Evolutionary conservation across 2,329 filamentous ascomycete genomes (phyloP), one percentile per base, ranked within the genome.

Genomic region (Colletotrichum theobromicola): DNA sequence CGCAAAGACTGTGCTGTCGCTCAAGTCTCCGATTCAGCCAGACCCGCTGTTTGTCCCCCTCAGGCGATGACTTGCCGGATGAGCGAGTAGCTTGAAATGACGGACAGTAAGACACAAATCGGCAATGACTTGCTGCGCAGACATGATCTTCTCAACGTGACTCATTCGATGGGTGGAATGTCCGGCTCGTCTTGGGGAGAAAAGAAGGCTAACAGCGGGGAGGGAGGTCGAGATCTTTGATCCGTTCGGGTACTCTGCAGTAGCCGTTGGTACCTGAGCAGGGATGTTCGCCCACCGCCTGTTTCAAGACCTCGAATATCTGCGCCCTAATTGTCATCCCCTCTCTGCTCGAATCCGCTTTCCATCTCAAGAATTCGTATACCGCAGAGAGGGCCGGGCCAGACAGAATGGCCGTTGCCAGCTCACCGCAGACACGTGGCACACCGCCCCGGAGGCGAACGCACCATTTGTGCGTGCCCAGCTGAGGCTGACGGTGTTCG

Each of bases 391-490:
- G 42, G 42, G 42, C 42, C 42, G 42, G 60, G 34, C 30, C 60
- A 62, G 35, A 37, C 24, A 5, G 16, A 67, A n/a, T 28, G 24
- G 21, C 28, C n/a, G 28, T 35, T 37, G 65, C 50, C 65, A 67
- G 65, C 65, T 58, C 65, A 67, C 65, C 65, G 24, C 53, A 55
- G n/a, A 67, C 53, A 67, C 65, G 65, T 67, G 65, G 65, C 65
- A 58, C 65, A 57, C 65, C 65, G 65, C 65, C 60, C 60, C 35
- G 32, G 32, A 62, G 32, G 34, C 60, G 24, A 62, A 37, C 32
- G 21, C 60, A 42, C 60, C 15, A 34, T 34, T 24, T 37, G n/a
- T 34, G 13, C 30, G 26, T 21, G 30, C 32, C 18, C 57, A 50
- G 12, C 42, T 30, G 28, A 34, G 37, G n/a, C 37, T n/a, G 30